Evolutionary conservation across 768 basidiomycete genomes (phyloP), one percentile per base, ranked within the genome.

Genomic region (Clitopilus passeckerianus): DNA sequence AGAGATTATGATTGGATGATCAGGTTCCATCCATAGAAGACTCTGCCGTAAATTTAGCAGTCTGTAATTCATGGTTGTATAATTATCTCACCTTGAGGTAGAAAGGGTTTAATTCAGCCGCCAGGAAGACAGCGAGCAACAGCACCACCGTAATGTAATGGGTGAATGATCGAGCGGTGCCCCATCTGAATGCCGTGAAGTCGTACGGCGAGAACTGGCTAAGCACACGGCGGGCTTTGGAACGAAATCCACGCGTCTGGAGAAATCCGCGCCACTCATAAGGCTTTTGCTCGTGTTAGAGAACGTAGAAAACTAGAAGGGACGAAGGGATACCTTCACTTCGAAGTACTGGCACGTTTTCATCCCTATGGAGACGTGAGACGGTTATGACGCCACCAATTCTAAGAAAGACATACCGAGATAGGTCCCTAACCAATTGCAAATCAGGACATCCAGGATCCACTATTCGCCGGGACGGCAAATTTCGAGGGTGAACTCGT

Each of bases 131-230:
- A 5, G 86, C 85, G 35, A 93, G 81, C 52, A 93, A 77, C 24
- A 89, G 64, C 15, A 93, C 89, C 34, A 93, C 91, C 0, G 81
- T 83, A 61, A 86, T 72, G 68, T 90, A 93, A 71, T 92, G 86
- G 44, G 80, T 75, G 68, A 92, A 90, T 35, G 85, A 85, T 52
- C 80, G 78, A 8, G 89, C 85, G 1, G 91, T 89, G 64, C 87
- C 91, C 92, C 92, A 94, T 67, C 90, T 85, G 78, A 93, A 93
- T 9, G 89, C 82, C 16, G 91, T 93, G 74, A 90, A 94, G 65
- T 93, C 91, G 61, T 91, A 89, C 12, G 92, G 92, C 8, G 90
- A 90, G 70, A 93, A 91, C 66, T 93, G 92, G 61, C 84, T 89
- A 43, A 93, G 72, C 37, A 93, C 89, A 20, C 92, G 84, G 60